Conservation (phyloP, 73 alveolate genomes). For the Durusdinium trenchii region DNA sequence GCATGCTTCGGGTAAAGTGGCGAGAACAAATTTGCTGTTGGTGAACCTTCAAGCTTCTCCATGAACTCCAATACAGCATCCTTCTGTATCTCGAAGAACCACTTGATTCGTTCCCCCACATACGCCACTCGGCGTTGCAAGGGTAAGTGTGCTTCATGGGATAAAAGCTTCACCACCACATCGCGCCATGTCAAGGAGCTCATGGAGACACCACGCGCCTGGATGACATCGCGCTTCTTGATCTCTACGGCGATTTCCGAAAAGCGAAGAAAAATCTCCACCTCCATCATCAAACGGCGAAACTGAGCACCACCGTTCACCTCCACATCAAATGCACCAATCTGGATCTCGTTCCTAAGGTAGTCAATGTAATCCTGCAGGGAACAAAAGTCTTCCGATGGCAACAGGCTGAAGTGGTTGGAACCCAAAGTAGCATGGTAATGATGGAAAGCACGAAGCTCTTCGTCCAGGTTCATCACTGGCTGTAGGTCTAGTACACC, state of each 20-base stretch:
- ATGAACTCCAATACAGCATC: conserved; percentile 91
- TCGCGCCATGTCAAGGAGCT: conserved; percentile 90
- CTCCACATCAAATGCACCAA: conserved; percentile 93
- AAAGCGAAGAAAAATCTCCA: conserved; percentile 71
- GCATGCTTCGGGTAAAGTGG: conserved; percentile 89
- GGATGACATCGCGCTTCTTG: conserved; percentile 95
- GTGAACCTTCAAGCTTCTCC: conserved; percentile 85
- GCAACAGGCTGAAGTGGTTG: conserved; percentile 59
- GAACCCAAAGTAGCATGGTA: conserved; percentile 69
- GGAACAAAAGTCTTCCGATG: conserved; percentile 72
- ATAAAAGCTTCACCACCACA: conserved; percentile 84
- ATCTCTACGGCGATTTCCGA: conserved; percentile 92
- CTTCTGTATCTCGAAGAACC: conserved; percentile 65
- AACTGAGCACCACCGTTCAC: conserved; percentile 96
- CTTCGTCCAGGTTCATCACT: conserved; percentile 88
- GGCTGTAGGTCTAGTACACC: conserved; percentile 87
- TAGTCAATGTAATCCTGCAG: conserved; percentile 87
- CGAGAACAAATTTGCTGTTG: conserved; percentile 55
- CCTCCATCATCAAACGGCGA: conserved; percentile 95
- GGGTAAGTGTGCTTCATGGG: conserved; percentile 86
- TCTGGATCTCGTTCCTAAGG: conserved; percentile 62
- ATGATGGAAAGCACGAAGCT: conserved; percentile 76
- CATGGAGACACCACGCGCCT: conserved; percentile 94
- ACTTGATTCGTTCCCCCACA: conserved; percentile 88
- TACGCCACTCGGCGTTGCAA: conserved; percentile 92